A percentile compares a stretch with the other conserved stretches of the same genome.
Evolutionary conservation across 2,329 filamentous ascomycete species (phyloP).

Genomic region (Mycogone perniciosa): DNA sequence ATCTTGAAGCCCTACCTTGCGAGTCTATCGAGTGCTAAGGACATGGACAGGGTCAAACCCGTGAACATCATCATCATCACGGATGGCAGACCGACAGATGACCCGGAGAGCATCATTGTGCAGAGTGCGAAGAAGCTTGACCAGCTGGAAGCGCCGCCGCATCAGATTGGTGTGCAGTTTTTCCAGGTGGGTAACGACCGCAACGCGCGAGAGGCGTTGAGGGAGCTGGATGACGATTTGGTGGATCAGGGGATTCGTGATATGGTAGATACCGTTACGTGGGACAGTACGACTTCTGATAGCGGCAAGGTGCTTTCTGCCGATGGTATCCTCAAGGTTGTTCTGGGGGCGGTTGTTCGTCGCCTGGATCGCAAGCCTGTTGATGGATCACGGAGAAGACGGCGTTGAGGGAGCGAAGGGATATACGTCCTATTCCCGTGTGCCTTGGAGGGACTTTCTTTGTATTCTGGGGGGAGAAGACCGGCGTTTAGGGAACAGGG

Average conservation of each 20-base stretch:
- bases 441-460: too few species aligned
- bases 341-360: constrained; percentile 67
- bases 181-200: constrained; percentile 82
- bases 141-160: constrained; percentile 59
- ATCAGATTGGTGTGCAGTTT: constrained; percentile 90
- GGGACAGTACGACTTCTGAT: constrained; percentile 44
- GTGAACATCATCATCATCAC: constrained; percentile 92
- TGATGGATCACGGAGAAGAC: not conserved
- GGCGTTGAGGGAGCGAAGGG: too few species aligned
- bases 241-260: constrained; percentile 59
- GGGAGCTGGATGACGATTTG: constrained; percentile 67
- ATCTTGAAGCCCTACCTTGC: constrained; percentile 69
- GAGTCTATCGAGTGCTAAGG: constrained; percentile 32
- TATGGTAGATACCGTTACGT: constrained; percentile 88
- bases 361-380: constrained; percentile 28
- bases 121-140: constrained; percentile 65
- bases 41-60: constrained; percentile 54
- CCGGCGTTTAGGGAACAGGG: too few species aligned
- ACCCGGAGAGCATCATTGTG: constrained; percentile 66
- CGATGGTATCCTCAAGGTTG: constrained; percentile 71
- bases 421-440: too few species aligned
- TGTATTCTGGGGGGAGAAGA: too few species aligned
- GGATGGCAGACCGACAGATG: constrained; percentile 75
- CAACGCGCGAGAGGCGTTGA: constrained; percentile 57
- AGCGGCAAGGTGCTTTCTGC: constrained; percentile 47